These are phyloP conservation scores for Trichophyton mentagrophytes DNA, from an alignment of 2,329 filamentous ascomycete genomes.

Conservation along the genomic window DNA sequence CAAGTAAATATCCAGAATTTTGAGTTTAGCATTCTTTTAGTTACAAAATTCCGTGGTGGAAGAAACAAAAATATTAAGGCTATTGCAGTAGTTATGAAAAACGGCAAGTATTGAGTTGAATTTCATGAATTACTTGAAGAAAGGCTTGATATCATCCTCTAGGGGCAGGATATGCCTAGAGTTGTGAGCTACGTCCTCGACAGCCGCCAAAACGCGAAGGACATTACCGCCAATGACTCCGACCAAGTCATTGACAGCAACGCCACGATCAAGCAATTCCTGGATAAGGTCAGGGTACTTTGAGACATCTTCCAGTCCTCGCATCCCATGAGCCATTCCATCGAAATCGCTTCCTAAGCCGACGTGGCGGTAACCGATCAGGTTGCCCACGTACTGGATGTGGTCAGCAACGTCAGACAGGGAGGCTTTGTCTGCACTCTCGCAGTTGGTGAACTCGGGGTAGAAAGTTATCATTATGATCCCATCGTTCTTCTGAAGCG, in stretches of 20 bases:
- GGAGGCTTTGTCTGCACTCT: constrained; percentile 59
- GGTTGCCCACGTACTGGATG: constrained; percentile 65
- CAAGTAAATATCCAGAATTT: background rate
- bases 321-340: constrained; percentile 47
- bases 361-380: constrained; percentile 78
- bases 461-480: constrained; percentile 87
- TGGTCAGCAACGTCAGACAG: constrained; percentile 67
- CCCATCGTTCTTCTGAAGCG: constrained; percentile 60
- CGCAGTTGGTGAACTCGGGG: constrained; percentile 60
- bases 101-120: too few species aligned
- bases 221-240: constrained; percentile 72
- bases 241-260: constrained; percentile 60
- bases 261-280: constrained; percentile 58
- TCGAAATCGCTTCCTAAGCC: constrained; percentile 90
- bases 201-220: constrained; percentile 69
- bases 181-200: constrained; percentile 52
- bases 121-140: background rate
- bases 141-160: background rate
- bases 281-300: constrained; percentile 69
- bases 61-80: too few species aligned
- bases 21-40: too few species aligned
- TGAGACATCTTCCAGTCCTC: constrained; percentile 70
- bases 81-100: too few species aligned
- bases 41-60: too few species aligned
- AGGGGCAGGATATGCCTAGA: background rate